These are phyloP conservation scores for Rhododendron ovatum DNA, from an alignment of 148 eudicot species.

Conservation along the genomic window DNA sequence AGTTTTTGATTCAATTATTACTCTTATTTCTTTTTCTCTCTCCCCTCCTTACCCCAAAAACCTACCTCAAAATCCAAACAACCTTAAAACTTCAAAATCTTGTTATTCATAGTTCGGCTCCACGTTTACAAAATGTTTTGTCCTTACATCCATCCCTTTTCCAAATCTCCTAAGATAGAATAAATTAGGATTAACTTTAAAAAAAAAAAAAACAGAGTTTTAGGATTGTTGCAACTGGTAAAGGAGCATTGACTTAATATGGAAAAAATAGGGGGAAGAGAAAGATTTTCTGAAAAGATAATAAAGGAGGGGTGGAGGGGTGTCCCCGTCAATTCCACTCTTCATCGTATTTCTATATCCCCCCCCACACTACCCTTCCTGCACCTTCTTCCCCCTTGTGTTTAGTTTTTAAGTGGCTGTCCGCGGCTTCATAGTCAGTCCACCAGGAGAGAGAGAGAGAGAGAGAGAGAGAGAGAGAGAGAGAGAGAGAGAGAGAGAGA, in stretches of 20 bases:
- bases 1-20: too few relatives aligned
- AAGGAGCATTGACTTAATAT: background rate
- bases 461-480: constrained; percentile 17
- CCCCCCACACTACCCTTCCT: background rate
- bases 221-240: background rate
- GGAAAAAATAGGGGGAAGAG: background rate
- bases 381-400: constrained; percentile 2
- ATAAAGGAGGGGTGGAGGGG: constrained; percentile 14
- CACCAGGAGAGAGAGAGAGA: constrained; percentile 11
- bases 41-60: too few relatives aligned
- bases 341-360: too few relatives aligned
- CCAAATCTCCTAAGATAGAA: fast-evolving
- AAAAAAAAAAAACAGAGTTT: too few relatives aligned
- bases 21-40: too few relatives aligned
- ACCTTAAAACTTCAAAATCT: too few relatives aligned
- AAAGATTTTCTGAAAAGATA: constrained; percentile 7
- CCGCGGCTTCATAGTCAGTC: constrained; percentile 23
- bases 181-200: too few relatives aligned
- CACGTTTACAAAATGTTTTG: too few relatives aligned
- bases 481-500: constrained; percentile 8
- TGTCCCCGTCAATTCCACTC: background rate
- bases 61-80: too few relatives aligned
- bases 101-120: too few relatives aligned
- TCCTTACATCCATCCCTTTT: too few relatives aligned
- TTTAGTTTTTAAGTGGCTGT: constrained; percentile 22